Evolutionary conservation across 768 basidiomycete species (phyloP).

Genomic region (Chalciporus piperatus): DNA sequence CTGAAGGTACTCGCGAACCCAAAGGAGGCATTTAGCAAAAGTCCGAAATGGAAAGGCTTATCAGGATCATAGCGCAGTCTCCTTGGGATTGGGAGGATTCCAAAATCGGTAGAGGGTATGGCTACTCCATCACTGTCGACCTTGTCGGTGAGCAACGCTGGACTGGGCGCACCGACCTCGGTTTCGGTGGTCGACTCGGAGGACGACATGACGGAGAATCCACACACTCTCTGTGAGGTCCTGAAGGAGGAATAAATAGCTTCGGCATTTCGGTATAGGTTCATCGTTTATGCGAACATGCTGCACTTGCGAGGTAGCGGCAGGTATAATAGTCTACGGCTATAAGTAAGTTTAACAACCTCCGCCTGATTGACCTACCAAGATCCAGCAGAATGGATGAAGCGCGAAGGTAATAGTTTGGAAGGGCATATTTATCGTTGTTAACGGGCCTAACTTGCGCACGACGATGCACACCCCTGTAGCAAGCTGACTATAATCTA

Average conservation of each 20-base stretch:
- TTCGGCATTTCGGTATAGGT: background rate
- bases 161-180: background rate
- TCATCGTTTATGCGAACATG: background rate
- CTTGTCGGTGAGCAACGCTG: background rate
- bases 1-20: slow-evolving; percentile 56
- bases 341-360: no score
- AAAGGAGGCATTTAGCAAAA: slow-evolving; percentile 55
- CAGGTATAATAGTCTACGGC: no score
- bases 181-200: slow-evolving; percentile 9
- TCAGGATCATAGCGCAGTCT: slow-evolving; percentile 50
- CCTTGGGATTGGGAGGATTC: slow-evolving; percentile 61
- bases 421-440: no score
- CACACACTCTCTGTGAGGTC: background rate
- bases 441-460: no score
- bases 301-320: no score
- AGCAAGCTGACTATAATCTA: no score
- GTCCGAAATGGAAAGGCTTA: slow-evolving; percentile 50
- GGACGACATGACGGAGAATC: slow-evolving; percentile 12
- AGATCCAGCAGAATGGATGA: no score
- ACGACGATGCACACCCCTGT: no score
- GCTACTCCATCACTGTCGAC: background rate
- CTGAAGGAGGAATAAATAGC: slow-evolving; percentile 13
- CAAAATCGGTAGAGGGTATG: slow-evolving; percentile 45
- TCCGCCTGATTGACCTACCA: no score
- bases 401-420: no score